phyloP scores from a whole-genome alignment of 345 rosid genomes.

The Geranium rotundifolium region DNA sequence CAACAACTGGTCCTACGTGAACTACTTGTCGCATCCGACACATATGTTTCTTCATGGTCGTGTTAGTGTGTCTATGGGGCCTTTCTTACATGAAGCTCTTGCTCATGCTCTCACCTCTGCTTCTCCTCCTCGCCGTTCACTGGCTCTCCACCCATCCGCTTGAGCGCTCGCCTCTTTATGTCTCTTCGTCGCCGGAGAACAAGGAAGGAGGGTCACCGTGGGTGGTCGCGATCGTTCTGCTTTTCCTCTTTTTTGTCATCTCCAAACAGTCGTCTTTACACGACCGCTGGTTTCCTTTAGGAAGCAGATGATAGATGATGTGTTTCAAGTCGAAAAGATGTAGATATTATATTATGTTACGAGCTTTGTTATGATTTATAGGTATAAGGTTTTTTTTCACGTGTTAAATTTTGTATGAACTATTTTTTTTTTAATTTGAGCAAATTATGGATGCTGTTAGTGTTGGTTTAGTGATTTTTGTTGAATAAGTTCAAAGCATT shows the following conservation, averaged over 20 bases:
- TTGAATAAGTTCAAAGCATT: too few relatives aligned
- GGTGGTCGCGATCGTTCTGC: constrained; percentile 48
- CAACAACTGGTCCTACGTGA: constrained; percentile 10
- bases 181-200: constrained; percentile 20
- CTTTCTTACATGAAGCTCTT: constrained; percentile 35
- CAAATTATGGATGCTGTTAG: too few relatives aligned
- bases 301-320: constrained; percentile 5
- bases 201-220: constrained; percentile 48
- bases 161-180: constrained; percentile 8
- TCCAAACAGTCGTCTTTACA: constrained; percentile 44
- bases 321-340: too few relatives aligned
- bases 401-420: too few relatives aligned
- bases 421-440: too few relatives aligned
- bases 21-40: constrained; percentile 26
- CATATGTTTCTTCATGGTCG: constrained; percentile 26
- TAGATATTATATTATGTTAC: too few relatives aligned
- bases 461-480: too few relatives aligned
- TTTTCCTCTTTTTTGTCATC: constrained; percentile 40
- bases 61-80: constrained; percentile 23
- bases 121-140: constrained; percentile 32
- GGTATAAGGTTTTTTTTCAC: too few relatives aligned
- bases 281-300: constrained; percentile 48
- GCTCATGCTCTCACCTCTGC: constrained; percentile 38
- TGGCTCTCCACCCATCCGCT: constrained; percentile 12
- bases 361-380: too few relatives aligned